A percentile compares a stretch with the other conserved stretches of the same genome.
Evolutionary conservation across 768 basidiomycete genomes (phyloP).

Genomic region (Trametes elegans): DNA sequence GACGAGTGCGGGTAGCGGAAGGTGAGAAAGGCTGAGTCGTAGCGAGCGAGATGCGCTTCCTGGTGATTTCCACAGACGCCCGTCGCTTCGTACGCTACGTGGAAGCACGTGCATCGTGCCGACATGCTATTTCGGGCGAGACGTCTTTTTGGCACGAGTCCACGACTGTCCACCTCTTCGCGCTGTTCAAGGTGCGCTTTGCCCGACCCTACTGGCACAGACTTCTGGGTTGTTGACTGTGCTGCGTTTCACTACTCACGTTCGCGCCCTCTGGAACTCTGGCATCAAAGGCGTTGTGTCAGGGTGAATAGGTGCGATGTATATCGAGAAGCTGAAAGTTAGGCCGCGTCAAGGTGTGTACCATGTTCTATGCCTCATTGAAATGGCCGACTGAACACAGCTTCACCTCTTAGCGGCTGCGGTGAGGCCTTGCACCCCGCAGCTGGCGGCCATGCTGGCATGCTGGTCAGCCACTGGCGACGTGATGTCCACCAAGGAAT

Average conservation of each 20-base stretch:
- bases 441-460: constrained; percentile 76
- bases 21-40: not conserved
- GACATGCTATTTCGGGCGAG: not conserved
- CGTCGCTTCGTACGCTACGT: constrained; percentile 1
- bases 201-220: not conserved
- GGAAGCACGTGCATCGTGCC: constrained; percentile 15
- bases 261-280: no score
- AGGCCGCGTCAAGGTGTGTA: constrained; percentile 68
- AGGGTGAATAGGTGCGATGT: constrained; percentile 30
- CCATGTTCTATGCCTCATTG: no score
- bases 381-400: constrained; percentile 11
- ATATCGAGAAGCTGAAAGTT: constrained; percentile 80
- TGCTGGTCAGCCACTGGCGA: constrained; percentile 84
- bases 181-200: constrained; percentile 8
- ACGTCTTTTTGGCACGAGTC: constrained; percentile 3
- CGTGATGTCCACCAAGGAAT: constrained; percentile 49
- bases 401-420: constrained; percentile 37
- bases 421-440: constrained; percentile 58
- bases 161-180: not conserved
- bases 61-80: constrained; percentile 19
- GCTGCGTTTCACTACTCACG: not conserved
- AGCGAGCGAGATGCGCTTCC: constrained; percentile 3
- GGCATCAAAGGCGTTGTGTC: not conserved
- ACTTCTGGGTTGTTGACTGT: not conserved
- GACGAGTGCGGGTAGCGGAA: not conserved